These are phyloP conservation scores for Plasmopara halstedii DNA, from an alignment of 352 stramenopile species.

Conservation along the genomic window DNA sequence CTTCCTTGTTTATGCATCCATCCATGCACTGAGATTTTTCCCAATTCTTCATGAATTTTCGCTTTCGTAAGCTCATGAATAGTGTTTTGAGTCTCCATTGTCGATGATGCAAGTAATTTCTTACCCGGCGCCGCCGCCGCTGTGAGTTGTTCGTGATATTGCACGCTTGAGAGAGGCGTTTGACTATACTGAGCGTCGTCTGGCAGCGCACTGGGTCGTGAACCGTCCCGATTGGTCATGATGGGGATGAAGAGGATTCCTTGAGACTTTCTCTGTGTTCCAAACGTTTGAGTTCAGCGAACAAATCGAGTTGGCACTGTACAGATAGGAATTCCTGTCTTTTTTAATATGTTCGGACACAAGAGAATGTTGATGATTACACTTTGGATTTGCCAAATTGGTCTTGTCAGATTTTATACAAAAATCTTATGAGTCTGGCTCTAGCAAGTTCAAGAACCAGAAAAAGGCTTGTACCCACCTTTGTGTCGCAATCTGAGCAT, in stretches of 20 bases:
- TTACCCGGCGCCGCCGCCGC: slow-evolving; percentile 17
- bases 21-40: slow-evolving; percentile 66
- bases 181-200: slow-evolving; percentile 31
- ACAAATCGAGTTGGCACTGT: not conserved
- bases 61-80: slow-evolving; percentile 66
- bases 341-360: too few species aligned
- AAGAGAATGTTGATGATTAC: too few species aligned
- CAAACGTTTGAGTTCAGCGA: not conserved
- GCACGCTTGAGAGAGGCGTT: slow-evolving; percentile 17
- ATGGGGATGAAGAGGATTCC: not conserved
- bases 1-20: slow-evolving; percentile 84
- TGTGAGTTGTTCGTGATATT: slow-evolving; percentile 25
- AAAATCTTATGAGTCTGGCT: too few species aligned
- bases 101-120: slow-evolving; percentile 21
- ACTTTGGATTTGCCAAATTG: too few species aligned
- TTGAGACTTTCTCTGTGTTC: slow-evolving; percentile 20
- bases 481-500: too few species aligned
- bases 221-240: slow-evolving; percentile 25
- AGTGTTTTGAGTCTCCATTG: slow-evolving; percentile 43
- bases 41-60: slow-evolving; percentile 33
- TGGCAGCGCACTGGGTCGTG: slow-evolving; percentile 13
- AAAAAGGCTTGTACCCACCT: too few species aligned
- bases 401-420: too few species aligned
- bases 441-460: too few species aligned
- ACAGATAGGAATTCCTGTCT: too few species aligned